Evolutionary conservation across 2,329 filamentous ascomycete genomes (phyloP), one percentile per base, ranked within the genome.

Genomic region (Colletotrichum godetiae): DNA sequence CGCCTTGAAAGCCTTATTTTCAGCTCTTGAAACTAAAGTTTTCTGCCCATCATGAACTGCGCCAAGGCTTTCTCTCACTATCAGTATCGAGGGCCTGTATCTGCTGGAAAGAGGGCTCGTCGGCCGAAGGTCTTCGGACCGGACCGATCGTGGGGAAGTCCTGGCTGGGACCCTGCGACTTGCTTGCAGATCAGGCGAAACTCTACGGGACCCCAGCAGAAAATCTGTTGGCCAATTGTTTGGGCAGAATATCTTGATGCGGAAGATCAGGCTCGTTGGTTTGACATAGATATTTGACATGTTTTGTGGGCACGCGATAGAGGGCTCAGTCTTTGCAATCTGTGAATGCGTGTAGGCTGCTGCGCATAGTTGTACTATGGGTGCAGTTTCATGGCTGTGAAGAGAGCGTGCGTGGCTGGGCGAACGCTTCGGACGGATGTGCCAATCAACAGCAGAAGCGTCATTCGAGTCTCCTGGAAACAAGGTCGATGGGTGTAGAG

Each of bases 91-190:
- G 7, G 35, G 22, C 31, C 6, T 35, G 7, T 4, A 5, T 35
- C 60, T 11, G 24, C 31, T 46, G 29, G 1, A 37, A 33, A 24
- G 19, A 49, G 19, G 7, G 19, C 42, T 7, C 10, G 42, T 49
- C 42, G 42, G 42, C 42, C 42, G 19, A 49, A 49, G 15, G 42
- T 49, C 42, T 49, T 59, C 59, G 69, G 69, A 13, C 19, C 69
- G 69, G 66, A 69, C 65, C 58, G 66, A 59, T 5, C 3, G 42
- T 72, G 66, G 66, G 69, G 66, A 72, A 69, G 53, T 55, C 55
- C 66, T 15, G 56, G 33, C n/a, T 7, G 12, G 37, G 37, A 46
- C n/a, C 52, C 22, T 37, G 61, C 15, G 29, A 7, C 31, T 53
- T 49, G 46, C 12, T 53, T 49, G 46, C 4, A 33, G 22, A 12